Percentiles rank a stretch among this genome's conserved stretches.
Conservation (phyloP, 2,329 filamentous ascomycete genomes). For the Zymoseptoria crescenta region DNA sequence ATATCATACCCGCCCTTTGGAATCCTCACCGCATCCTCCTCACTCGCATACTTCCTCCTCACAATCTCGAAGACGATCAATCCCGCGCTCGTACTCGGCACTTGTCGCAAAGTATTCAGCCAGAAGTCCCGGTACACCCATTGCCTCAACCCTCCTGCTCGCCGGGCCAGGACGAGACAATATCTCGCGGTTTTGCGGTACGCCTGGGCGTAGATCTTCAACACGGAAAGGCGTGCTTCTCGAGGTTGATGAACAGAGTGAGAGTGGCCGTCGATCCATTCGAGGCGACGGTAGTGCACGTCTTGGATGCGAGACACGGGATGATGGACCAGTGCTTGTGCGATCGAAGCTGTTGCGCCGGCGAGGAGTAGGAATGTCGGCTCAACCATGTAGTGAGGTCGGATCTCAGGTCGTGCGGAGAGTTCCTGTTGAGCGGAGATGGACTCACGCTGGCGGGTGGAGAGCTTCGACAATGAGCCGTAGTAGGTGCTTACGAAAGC, state of each 20-base stretch:
- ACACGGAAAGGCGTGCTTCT: slow-evolving; percentile 39
- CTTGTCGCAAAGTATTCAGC: slow-evolving; percentile 63
- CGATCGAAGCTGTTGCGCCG: slow-evolving; percentile 59
- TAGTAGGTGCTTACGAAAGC: slow-evolving; percentile 65
- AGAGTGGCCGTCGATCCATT: slow-evolving; percentile 57
- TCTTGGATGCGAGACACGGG: slow-evolving; percentile 64
- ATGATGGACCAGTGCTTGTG: slow-evolving; percentile 63
- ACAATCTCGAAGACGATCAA: slow-evolving; percentile 73
- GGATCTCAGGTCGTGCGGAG: slow-evolving; percentile 45
- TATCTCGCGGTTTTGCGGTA: slow-evolving; percentile 61
- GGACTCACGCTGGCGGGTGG: slow-evolving; percentile 26
- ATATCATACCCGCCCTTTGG: slow-evolving; percentile 66
- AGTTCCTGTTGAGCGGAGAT: slow-evolving; percentile 21
- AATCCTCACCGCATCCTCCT: slow-evolving; percentile 55
- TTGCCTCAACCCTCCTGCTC: slow-evolving; percentile 49
- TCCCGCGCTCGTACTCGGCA: slow-evolving; percentile 68
- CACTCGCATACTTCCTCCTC: slow-evolving; percentile 61
- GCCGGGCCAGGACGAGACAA: slow-evolving; percentile 51
- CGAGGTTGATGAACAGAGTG: slow-evolving; percentile 33
- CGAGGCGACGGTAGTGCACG: slow-evolving; percentile 64
- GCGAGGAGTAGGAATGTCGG: slow-evolving; percentile 63
- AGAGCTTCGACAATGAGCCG: slow-evolving; percentile 34
- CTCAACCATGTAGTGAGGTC: slow-evolving; percentile 68
- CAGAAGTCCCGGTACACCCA: slow-evolving; percentile 69
- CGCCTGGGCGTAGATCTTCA: slow-evolving; percentile 60